A percentile compares a stretch with the other conserved stretches of the same genome.
Evolutionary conservation across 306 rosid species (phyloP).

Genomic region (Begonia loranthoides): DNA sequence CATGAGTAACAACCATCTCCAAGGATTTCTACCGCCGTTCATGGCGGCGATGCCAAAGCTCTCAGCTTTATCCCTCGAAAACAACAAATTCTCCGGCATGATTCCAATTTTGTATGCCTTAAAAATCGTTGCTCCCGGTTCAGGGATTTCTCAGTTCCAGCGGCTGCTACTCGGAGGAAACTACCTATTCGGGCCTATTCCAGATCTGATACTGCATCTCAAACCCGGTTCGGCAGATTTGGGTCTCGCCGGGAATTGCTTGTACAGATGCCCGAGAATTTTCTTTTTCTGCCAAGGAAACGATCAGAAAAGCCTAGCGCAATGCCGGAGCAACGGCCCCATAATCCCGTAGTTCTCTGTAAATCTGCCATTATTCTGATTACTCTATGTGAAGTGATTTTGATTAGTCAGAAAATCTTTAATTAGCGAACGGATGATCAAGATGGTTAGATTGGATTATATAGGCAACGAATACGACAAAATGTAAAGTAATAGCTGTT

Average conservation of each 20-base stretch:
- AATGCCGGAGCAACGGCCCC: too few species aligned
- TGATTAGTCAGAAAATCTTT: too few species aligned
- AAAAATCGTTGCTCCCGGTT: conserved; percentile 3
- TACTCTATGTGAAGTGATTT: too few species aligned
- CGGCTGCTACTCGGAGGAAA: conserved; percentile 7
- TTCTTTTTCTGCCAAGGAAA: conserved; percentile 9
- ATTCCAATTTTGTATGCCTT: conserved; percentile 6
- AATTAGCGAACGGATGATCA: too few species aligned
- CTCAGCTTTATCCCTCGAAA: conserved; percentile 9
- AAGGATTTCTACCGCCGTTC: conserved; percentile 10
- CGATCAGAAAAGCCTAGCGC: background rate
- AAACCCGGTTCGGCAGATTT: conserved; percentile 1
- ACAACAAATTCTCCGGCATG: conserved; percentile 10
- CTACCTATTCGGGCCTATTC: conserved; percentile 4
- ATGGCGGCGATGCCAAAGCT: conserved; percentile 12
- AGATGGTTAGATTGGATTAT: too few species aligned
- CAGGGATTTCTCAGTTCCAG: conserved; percentile 6
- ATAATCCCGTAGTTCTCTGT: too few species aligned
- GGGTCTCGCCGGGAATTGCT: conserved; percentile 7
- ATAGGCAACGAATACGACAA: too few species aligned
- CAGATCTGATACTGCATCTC: conserved; percentile 4
- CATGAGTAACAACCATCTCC: conserved; percentile 9
- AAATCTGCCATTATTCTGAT: too few species aligned
- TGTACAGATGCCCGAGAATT: conserved; percentile 3
- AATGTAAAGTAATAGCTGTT: too few species aligned